A percentile compares a stretch with the other conserved stretches of the same genome.
phyloP scores from a whole-genome alignment of 306 rosid species.

The Chamaecrista fasciculata region DNA sequence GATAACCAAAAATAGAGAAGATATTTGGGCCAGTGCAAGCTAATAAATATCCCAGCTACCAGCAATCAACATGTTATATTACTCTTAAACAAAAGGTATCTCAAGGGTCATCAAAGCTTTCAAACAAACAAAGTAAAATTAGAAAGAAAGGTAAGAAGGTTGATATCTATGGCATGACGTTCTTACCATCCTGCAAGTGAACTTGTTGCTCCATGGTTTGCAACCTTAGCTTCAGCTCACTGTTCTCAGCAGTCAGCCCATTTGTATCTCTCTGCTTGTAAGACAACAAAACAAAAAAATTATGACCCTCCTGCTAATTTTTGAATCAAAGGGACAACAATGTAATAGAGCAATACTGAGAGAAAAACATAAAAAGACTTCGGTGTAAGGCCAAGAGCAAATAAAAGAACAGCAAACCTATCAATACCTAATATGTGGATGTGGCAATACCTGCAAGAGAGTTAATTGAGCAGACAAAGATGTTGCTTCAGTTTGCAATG shows the following conservation, averaged over 20 bases:
- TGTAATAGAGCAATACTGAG: not conserved
- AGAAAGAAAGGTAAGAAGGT: slow-evolving; percentile 6
- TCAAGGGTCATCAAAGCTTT: not conserved
- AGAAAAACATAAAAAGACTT: not conserved
- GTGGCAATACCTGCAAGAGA: slow-evolving; percentile 70
- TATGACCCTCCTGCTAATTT: not conserved
- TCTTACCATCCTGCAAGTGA: slow-evolving; percentile 92
- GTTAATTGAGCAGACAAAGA: slow-evolving; percentile 90
- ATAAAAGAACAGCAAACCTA: not conserved
- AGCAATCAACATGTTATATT: not conserved
- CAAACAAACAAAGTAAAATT: not conserved
- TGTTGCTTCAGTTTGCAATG: slow-evolving; percentile 93
- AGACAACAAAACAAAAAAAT: slow-evolving; percentile 18
- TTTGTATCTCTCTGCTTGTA: slow-evolving; percentile 77
- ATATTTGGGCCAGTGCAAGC: no score
- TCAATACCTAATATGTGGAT: not conserved
- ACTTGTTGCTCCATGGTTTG: slow-evolving; percentile 99
- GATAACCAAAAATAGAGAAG: no score
- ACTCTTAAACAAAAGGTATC: not conserved
- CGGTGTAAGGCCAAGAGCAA: not conserved
- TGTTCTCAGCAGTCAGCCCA: slow-evolving; percentile 85
- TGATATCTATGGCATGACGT: not conserved
- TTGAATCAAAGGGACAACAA: slow-evolving; percentile 17
- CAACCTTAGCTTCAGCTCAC: slow-evolving; percentile 88
- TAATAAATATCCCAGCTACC: no score